Evolutionary conservation across 805 yeast species (phyloP).

Genomic region (Yamadazyma scolyti): DNA sequence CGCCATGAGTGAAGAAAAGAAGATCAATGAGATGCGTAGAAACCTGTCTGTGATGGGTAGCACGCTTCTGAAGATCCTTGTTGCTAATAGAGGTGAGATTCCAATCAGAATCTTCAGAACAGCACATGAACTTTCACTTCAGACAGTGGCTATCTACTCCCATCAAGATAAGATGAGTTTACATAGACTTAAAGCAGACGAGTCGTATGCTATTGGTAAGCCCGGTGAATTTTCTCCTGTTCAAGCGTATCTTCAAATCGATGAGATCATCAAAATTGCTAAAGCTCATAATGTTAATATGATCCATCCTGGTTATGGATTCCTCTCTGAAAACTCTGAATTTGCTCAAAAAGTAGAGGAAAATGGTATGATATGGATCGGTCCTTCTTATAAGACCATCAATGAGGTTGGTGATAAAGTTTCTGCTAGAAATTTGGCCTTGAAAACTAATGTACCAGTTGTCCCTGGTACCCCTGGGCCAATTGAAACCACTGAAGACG

Average conservation of each 20-base stretch:
- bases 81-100: slow-evolving; percentile 83
- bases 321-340: slow-evolving; percentile 68
- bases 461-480: slow-evolving; percentile 99
- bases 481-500: slow-evolving; percentile 75
- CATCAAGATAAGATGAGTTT: slow-evolving; percentile 92
- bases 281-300: slow-evolving; percentile 71
- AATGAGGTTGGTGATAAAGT: slow-evolving; percentile 98
- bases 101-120: slow-evolving; percentile 90
- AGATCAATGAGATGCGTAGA: slow-evolving; percentile 38
- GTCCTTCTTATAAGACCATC: slow-evolving; percentile 84
- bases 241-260: slow-evolving; percentile 92
- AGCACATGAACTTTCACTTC: slow-evolving; percentile 96
- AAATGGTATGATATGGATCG: slow-evolving; percentile 93
- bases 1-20: slow-evolving; percentile 18
- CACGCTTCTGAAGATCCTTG: slow-evolving; percentile 56
- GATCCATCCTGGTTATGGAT: slow-evolving; percentile 89
- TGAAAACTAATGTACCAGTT: slow-evolving; percentile 76
- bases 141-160: slow-evolving; percentile 94
- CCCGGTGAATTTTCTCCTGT: slow-evolving; percentile 92
- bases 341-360: slow-evolving; percentile 89
- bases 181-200: slow-evolving; percentile 94
- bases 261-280: slow-evolving; percentile 68
- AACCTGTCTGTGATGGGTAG: slow-evolving; percentile 42
- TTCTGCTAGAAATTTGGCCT: slow-evolving; percentile 85
- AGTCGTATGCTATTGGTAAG: slow-evolving; percentile 86